Evolutionary conservation across 2,329 filamentous ascomycete genomes (phyloP).

Genomic region (Penicillium corylophilum): DNA sequence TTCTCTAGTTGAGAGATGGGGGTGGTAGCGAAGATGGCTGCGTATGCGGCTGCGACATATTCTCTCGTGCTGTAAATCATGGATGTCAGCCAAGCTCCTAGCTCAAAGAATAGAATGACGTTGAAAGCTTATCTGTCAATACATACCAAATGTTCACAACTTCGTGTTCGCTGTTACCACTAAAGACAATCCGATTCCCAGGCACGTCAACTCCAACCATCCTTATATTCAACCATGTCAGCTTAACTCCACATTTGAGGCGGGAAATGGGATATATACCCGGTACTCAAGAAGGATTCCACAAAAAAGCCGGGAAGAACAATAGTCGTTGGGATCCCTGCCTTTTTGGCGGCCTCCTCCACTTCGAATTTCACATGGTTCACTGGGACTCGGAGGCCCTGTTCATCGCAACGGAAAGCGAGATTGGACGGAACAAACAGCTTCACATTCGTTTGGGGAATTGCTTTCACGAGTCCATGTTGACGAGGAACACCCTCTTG

Average conservation of each 20-base stretch:
- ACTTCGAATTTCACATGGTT: constrained; percentile 12
- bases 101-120: not conserved
- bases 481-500: constrained; percentile 11
- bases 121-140: not conserved
- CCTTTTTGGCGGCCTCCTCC: constrained; percentile 11
- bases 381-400: constrained; percentile 8
- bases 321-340: constrained; percentile 17
- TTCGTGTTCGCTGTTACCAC: constrained; percentile 8
- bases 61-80: constrained; percentile 7
- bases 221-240: not conserved
- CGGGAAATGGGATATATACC: constrained; percentile 2
- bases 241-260: too few species aligned
- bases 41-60: constrained; percentile 20
- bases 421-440: constrained; percentile 20
- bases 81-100: not conserved
- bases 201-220: constrained; percentile 13
- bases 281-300: constrained; percentile 15
- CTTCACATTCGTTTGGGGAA: constrained; percentile 17
- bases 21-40: constrained; percentile 13
- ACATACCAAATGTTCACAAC: constrained; percentile 16
- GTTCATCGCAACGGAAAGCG: constrained; percentile 9
- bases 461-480: constrained; percentile 15
- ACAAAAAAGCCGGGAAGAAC: constrained; percentile 16
- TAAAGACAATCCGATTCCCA: constrained; percentile 13
- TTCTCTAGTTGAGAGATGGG: constrained; percentile 9